Evolutionary conservation across 306 rosid species (phyloP), one percentile per base, ranked within the genome.

Genomic region (Pueraria montana): DNA sequence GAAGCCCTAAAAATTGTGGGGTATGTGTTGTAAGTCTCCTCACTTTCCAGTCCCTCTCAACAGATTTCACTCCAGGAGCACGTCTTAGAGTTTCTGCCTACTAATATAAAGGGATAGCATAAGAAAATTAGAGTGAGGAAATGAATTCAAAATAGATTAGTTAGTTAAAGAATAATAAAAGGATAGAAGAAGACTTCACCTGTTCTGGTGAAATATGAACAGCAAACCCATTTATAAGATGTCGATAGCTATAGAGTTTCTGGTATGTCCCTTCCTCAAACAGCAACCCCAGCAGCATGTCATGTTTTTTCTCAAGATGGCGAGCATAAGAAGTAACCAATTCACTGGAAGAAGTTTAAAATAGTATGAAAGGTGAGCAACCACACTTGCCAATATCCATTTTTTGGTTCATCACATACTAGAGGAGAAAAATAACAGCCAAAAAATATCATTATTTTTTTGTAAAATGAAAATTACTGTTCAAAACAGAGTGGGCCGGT

Each of bases 1-100:
- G 99, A 86, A 96, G 99, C 78, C 99, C 99, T 89, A 96, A 90
- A 89, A 96, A 96, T 79, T 96, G 93, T 7, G 99, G 99, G 34
- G 99, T 96, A 84, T 96, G 99, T 26, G 97, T 96, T 73, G 99
- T 96, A 65, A 92, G 97, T 87, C 83, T 92, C 83, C 81, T 86
- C 62, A 96, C 99, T 90, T 96, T 96, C 98, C 98, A 96, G 83
- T 96, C 99, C 87, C 93, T 91, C 87, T 79, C 94, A 79, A 96
- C 92, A 36, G 97, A 91, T 87, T 91, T 96, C 82, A 96, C 99
- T 83, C 91, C 94, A 32, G 98, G 94, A 40, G 95, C 85, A 80
- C 55, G 95, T 90, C 93, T 89, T 80, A 96, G 89, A 85, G 80
- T 90, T 87, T 96, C 97, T 89, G 99, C 99, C 99, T 96, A 96